Conservation (phyloP, 2,329 filamentous ascomycete species). For the Lecanoromycetidae sp. region DNA sequence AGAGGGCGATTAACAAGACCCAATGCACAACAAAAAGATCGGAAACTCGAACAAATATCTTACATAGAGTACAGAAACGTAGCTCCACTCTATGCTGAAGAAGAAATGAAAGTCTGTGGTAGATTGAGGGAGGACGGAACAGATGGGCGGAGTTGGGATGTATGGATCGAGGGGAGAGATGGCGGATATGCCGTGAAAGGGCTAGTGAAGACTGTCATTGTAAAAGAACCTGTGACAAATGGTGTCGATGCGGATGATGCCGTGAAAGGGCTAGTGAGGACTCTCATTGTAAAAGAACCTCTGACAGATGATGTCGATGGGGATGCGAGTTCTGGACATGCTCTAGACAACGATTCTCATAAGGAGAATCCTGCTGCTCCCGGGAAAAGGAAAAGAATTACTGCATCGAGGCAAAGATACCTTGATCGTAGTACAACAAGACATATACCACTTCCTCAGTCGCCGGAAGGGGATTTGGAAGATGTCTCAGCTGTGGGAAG, state of each 20-base stretch:
- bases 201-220: constrained; percentile 24
- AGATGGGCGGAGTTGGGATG: constrained; percentile 59
- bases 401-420: no score
- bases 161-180: constrained; percentile 52
- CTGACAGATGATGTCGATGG: not conserved
- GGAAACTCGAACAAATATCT: constrained; percentile 28
- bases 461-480: not conserved
- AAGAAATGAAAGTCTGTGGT: constrained; percentile 7
- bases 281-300: not conserved
- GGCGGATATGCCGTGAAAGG: constrained; percentile 55
- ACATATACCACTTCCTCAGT: no score
- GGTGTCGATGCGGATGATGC: not conserved
- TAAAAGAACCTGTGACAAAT: not conserved
- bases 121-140: constrained; percentile 37
- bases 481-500: not conserved
- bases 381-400: no score
- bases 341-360: not conserved
- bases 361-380: no score
- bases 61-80: constrained; percentile 69
- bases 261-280: constrained; percentile 32
- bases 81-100: constrained; percentile 58
- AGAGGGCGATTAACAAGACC: constrained; percentile 36
- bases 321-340: no score
- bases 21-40: constrained; percentile 2
- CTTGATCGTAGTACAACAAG: no score